Percentiles rank a stretch among this genome's conserved stretches.
Evolutionary conservation across 1,284 basidiomycete genomes (phyloP).

Genomic region (Wolfiporia cocos): DNA sequence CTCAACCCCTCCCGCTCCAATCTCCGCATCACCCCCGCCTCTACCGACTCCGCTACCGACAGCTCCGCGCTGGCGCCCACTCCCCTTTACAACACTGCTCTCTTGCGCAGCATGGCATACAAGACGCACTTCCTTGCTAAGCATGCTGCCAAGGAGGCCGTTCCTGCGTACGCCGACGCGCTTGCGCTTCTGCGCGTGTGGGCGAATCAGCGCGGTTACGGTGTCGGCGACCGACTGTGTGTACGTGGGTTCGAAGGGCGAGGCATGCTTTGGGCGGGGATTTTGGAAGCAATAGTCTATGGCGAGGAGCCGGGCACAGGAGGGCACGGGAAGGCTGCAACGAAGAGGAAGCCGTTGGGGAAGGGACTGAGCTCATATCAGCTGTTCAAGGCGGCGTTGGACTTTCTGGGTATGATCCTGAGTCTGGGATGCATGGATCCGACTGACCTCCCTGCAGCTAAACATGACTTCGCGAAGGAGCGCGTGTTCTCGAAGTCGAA

Average conservation of each 20-base stretch:
- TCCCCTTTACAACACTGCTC: slow-evolving; percentile 75
- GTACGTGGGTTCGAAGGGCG: slow-evolving; percentile 63
- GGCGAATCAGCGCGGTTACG: slow-evolving; percentile 86
- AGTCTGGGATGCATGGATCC: background rate
- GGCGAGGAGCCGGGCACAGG: slow-evolving; percentile 52
- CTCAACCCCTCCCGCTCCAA: slow-evolving; percentile 78
- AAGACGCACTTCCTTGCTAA: slow-evolving; percentile 65
- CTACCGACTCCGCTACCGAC: slow-evolving; percentile 14
- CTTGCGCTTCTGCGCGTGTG: slow-evolving; percentile 81
- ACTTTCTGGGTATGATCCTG: slow-evolving; percentile 61
- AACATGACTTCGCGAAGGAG: slow-evolving; percentile 61
- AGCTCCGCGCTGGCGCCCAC: slow-evolving; percentile 34
- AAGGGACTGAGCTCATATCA: slow-evolving; percentile 83
- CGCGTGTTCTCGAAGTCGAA: slow-evolving; percentile 59
- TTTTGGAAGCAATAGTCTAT: slow-evolving; percentile 66
- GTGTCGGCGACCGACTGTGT: slow-evolving; percentile 45
- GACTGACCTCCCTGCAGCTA: slow-evolving; percentile 37
- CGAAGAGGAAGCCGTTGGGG: slow-evolving; percentile 53
- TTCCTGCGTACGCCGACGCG: slow-evolving; percentile 71
- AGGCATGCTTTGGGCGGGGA: slow-evolving; percentile 64
- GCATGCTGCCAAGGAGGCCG: slow-evolving; percentile 57
- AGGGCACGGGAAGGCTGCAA: slow-evolving; percentile 24
- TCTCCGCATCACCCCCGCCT: slow-evolving; percentile 37
- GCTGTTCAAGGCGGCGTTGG: slow-evolving; percentile 75
- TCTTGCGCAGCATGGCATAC: slow-evolving; percentile 65